A percentile compares a stretch with the other conserved stretches of the same genome.
Conservation (phyloP, 495 filamentous ascomycete genomes). For the Penicillium nucicola region DNA sequence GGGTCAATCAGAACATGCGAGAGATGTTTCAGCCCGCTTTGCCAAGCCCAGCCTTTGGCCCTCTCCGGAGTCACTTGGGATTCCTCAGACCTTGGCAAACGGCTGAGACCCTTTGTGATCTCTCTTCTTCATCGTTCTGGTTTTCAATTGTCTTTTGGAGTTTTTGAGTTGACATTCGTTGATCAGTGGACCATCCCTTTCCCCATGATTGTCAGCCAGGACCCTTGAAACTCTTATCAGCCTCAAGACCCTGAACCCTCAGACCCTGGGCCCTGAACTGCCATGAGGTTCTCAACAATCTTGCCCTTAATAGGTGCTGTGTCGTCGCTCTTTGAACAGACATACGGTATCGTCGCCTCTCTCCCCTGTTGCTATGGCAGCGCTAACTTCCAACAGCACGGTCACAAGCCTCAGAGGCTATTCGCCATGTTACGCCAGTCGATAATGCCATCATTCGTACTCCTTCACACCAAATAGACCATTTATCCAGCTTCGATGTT, state of each 20-base stretch:
- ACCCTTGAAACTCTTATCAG: conserved; percentile 7
- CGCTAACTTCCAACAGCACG: conserved; percentile 46
- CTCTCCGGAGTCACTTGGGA: not conserved
- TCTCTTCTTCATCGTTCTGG: not conserved
- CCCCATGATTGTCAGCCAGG: not conserved
- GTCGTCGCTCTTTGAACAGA: conserved; percentile 15
- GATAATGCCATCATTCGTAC: conserved; percentile 77
- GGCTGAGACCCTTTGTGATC: not conserved
- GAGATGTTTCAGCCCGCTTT: not conserved
- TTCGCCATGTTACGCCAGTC: conserved; percentile 69
- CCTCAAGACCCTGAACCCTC: not conserved
- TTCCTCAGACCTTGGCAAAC: conserved; percentile 7
- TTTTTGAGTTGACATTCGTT: not conserved
- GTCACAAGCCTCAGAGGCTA: conserved; percentile 71
- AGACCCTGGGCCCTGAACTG: not conserved
- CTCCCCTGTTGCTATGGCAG: not conserved
- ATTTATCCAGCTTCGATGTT: conserved; percentile 77
- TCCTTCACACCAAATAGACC: conserved; percentile 72
- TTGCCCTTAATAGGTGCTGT: conserved; percentile 17
- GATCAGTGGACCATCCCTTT: not conserved
- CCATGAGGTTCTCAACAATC: conserved; percentile 23
- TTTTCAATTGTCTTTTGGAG: not conserved
- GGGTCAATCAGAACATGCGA: not conserved
- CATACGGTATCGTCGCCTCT: conserved; percentile 11
- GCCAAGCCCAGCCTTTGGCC: conserved; percentile 1